These are phyloP conservation scores for Aspergillus amoenus DNA, from an alignment of 2,329 filamentous ascomycete species.

Conservation along the genomic window DNA sequence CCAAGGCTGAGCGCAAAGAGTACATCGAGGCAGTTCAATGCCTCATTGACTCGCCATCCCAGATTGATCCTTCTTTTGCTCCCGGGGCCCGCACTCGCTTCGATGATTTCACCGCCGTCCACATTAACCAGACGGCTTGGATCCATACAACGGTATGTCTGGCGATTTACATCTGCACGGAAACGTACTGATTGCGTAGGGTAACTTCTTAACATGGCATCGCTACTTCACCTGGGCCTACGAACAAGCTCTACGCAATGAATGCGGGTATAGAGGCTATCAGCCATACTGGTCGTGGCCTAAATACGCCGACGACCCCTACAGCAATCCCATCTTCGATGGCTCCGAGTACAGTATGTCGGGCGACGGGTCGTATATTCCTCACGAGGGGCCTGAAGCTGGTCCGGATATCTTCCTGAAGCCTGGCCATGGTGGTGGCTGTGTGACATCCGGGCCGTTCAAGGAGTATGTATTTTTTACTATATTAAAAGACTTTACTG, in stretches of 20 bases:
- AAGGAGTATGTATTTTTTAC: slow-evolving; percentile 6
- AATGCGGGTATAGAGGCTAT: slow-evolving; percentile 46
- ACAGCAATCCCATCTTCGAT: slow-evolving; percentile 34
- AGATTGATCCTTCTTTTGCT: slow-evolving; percentile 26
- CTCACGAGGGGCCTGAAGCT: slow-evolving; percentile 20
- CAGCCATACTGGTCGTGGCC: slow-evolving; percentile 42
- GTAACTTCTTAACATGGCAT: slow-evolving; percentile 46
- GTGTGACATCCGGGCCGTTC: slow-evolving; percentile 17
- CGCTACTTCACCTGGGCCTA: slow-evolving; percentile 45
- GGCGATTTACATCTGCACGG: not conserved
- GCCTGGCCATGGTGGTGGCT: slow-evolving; percentile 27
- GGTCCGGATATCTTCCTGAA: slow-evolving; percentile 32
- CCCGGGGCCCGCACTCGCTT: slow-evolving; percentile 49
- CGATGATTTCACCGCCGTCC: slow-evolving; percentile 53
- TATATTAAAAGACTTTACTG: not conserved
- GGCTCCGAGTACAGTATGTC: slow-evolving; percentile 43
- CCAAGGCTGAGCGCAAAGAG: slow-evolving; percentile 16
- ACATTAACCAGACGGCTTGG: slow-evolving; percentile 48
- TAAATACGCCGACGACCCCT: slow-evolving; percentile 31
- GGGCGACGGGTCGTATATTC: slow-evolving; percentile 44
- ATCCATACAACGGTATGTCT: slow-evolving; percentile 42
- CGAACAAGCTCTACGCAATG: slow-evolving; percentile 43
- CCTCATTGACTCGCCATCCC: slow-evolving; percentile 23
- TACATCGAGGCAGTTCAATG: slow-evolving; percentile 51
- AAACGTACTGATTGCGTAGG: slow-evolving; percentile 5